These are phyloP conservation scores for Daldinia decipiens DNA, from an alignment of 495 filamentous ascomycete species.

Conservation along the genomic window DNA sequence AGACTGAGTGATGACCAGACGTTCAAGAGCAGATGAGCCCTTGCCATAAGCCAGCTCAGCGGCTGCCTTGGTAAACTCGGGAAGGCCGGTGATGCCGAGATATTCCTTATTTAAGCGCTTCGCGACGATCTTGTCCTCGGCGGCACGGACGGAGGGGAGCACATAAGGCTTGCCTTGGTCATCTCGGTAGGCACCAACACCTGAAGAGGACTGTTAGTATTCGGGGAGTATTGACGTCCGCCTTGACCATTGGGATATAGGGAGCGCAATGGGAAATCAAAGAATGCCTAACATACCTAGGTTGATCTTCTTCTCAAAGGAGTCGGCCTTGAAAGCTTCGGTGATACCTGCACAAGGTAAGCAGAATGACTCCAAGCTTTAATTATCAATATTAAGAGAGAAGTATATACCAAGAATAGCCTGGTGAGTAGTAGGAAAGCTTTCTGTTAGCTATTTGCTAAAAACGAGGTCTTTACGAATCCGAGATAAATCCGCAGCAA, in stretches of 20 bases:
- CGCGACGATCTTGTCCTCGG: constrained; percentile 86
- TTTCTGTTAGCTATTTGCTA: constrained; percentile 24
- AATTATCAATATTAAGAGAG: constrained; percentile 7
- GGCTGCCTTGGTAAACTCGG: constrained; percentile 90
- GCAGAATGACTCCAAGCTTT: constrained; percentile 22
- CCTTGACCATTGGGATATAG: background rate
- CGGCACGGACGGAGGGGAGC: constrained; percentile 88
- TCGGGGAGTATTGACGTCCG: background rate
- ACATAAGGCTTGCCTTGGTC: constrained; percentile 98
- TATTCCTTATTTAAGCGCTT: constrained; percentile 93
- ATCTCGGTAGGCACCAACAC: constrained; percentile 87
- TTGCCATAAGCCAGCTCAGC: constrained; percentile 89
- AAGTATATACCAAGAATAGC: constrained; percentile 75
- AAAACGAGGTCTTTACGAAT: constrained; percentile 1
- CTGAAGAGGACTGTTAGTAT: constrained; percentile 53
- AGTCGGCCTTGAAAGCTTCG: constrained; percentile 98
- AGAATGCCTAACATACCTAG: constrained; percentile 70
- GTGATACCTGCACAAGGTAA: constrained; percentile 76
- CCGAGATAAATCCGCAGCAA: constrained; percentile 6
- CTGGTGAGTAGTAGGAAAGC: constrained; percentile 53
- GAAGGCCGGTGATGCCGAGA: constrained; percentile 94
- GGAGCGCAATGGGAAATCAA: background rate
- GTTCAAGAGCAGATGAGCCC: constrained; percentile 77
- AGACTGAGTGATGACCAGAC: constrained; percentile 93
- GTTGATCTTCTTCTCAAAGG: constrained; percentile 94